Conservation (phyloP, 805 yeast species). For the Yarrowia bubula region DNA sequence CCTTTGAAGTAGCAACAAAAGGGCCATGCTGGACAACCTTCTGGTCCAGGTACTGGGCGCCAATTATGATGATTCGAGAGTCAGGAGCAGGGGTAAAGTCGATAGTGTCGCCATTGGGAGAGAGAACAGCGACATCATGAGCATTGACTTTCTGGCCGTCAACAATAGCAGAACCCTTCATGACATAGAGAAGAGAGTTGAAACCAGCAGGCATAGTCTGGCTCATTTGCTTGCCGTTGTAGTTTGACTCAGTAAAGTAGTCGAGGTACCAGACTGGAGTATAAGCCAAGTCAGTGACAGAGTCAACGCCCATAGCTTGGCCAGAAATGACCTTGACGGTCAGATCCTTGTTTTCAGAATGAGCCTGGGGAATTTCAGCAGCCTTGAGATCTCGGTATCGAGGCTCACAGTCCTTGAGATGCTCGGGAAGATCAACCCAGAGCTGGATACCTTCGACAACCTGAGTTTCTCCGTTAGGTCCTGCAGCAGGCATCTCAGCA, state of each 20-base stretch:
- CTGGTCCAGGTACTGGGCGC: neutral
- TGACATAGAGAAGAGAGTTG: neutral
- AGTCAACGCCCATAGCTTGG: slow-evolving; percentile 66
- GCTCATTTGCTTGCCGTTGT: neutral
- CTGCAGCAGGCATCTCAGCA: slow-evolving; percentile 65
- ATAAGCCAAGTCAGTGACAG: slow-evolving; percentile 70
- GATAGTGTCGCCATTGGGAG: neutral
- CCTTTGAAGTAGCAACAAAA: slow-evolving; percentile 72
- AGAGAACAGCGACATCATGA: neutral
- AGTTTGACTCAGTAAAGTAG: slow-evolving; percentile 62
- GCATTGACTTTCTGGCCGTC: neutral
- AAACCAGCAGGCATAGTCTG: neutral
- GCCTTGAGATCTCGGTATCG: slow-evolving; percentile 71
- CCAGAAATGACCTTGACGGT: slow-evolving; percentile 74
- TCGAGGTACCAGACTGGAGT: slow-evolving; percentile 45
- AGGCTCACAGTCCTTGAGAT: slow-evolving; percentile 62
- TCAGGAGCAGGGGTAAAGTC: neutral
- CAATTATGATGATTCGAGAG: slow-evolving; percentile 1
- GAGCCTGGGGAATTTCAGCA: slow-evolving; percentile 66
- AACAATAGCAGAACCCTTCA: slow-evolving; percentile 2
- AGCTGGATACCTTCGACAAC: slow-evolving; percentile 7
- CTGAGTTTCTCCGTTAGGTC: neutral
- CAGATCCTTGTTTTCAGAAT: slow-evolving; percentile 59
- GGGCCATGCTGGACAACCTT: slow-evolving; percentile 83
- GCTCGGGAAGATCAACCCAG: slow-evolving; percentile 78